Evolutionary conservation across 1,284 basidiomycete species (phyloP), one percentile per base, ranked within the genome.

Genomic region (Fistulinella staudtii): DNA sequence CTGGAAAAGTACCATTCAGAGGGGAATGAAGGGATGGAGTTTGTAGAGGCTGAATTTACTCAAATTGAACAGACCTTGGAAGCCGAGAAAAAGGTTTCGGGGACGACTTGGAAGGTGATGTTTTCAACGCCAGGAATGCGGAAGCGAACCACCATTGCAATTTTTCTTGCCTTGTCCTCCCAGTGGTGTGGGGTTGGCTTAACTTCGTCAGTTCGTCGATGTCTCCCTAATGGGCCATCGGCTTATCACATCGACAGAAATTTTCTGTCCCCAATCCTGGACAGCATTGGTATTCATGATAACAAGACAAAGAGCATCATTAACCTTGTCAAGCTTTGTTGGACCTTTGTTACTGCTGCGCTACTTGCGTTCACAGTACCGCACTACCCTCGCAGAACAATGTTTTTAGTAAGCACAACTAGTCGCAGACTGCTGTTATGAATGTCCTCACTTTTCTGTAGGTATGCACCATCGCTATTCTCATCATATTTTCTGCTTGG

Each of bases 11-110:
- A 57, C 15, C 55, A 55, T 17, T 53, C 36, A 15, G 53, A 57
- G 11, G 49, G 52, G 7, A 35, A 54, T 8, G 25, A 40, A 40
- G 29, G 41, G 13, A 55, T 52, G n/a, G 45, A 52, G 14, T 56
- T 58, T 8, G 53, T 49, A 36, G 33, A 45, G 29, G 49, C 48
- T 0, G 54, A 57, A 21, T 57, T 43, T 7, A 13, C n/a, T 10
- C 55, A 54, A 37, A 57, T 54, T 9, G 15, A 47, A 18, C 22
- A 43, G 24, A 81, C 77, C 0, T 36, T 54, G 0, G 31, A 45
- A 14, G 36, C 36, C 5, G 53, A 54, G 20, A 15, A 52, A 21
- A 47, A n/a, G 20, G 17, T 22, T 10, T 30, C 42, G 0, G 23
- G 23, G 15, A 38, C 35, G 30, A 42, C 14, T 23, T 36, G 31